These are phyloP conservation scores for Populus trichocarpa DNA, from an alignment of 441 rosid species.

Conservation along the genomic window DNA sequence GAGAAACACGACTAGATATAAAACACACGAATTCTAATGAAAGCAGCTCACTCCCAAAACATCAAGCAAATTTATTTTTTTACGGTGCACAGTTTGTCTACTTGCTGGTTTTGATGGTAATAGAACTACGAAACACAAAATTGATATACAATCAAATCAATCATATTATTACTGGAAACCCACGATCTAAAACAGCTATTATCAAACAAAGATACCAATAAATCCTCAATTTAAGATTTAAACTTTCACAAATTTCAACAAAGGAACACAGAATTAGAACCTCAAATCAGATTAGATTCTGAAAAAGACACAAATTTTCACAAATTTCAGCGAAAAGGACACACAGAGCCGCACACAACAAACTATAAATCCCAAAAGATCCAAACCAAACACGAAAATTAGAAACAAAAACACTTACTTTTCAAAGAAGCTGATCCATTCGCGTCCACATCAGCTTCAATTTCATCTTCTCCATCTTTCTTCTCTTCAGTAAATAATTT, in stretches of 20 bases:
- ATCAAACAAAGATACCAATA: neutral
- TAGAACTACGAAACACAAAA: neutral
- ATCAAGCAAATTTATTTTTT: neutral
- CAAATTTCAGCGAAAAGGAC: neutral
- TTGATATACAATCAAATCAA: neutral
- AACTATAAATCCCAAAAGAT: slow-evolving; percentile 10
- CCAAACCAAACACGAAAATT: slow-evolving; percentile 4
- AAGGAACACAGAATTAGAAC: neutral
- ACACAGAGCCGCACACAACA: too few species aligned
- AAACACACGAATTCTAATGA: neutral
- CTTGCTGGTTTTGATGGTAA: neutral
- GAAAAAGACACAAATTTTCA: neutral
- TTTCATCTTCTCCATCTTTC: neutral
- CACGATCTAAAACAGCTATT: neutral
- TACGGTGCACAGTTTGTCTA: neutral
- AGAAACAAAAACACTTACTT: slow-evolving; percentile 42
- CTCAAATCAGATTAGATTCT: neutral
- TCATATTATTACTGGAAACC: neutral
- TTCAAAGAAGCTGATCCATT: slow-evolving; percentile 22
- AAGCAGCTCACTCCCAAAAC: neutral
- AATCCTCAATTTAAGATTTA: neutral
- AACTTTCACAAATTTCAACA: neutral
- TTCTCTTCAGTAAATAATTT: slow-evolving; percentile 14
- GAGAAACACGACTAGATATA: neutral
- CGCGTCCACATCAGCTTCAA: slow-evolving; percentile 27